Conservation (phyloP, 2,329 filamentous ascomycete species). For the Aspergillus pseudonomiae region DNA sequence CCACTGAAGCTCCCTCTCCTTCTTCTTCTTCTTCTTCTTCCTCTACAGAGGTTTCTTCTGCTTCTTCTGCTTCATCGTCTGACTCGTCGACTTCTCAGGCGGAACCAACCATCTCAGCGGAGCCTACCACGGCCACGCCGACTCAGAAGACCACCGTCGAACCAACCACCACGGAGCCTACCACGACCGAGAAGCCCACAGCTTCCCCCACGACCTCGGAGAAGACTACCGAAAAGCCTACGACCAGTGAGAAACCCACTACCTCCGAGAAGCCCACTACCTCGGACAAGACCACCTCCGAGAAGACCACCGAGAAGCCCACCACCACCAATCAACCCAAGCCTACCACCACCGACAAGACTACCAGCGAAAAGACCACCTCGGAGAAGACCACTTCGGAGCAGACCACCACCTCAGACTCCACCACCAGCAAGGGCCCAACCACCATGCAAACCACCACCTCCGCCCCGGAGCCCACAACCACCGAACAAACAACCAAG, state of each 20-base stretch:
- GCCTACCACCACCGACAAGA: not conserved
- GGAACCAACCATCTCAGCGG: slow-evolving; percentile 13
- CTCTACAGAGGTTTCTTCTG: not conserved
- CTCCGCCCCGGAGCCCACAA: slow-evolving; percentile 17
- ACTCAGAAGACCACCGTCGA: slow-evolving; percentile 14
- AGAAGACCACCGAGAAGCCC: slow-evolving; percentile 19
- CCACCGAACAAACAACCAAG: slow-evolving; percentile 24
- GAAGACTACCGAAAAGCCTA: slow-evolving; percentile 10
- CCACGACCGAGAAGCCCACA: slow-evolving; percentile 20
- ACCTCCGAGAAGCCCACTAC: slow-evolving; percentile 20
- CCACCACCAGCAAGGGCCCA: slow-evolving; percentile 23
- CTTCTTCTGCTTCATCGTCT: not conserved
- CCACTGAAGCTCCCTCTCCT: slow-evolving; percentile 1
- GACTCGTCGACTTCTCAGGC: slow-evolving; percentile 5
- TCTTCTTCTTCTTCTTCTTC: not conserved
- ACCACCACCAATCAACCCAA: slow-evolving; percentile 9
- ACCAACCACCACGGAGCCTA: slow-evolving; percentile 16
- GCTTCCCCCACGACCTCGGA: slow-evolving; percentile 10
- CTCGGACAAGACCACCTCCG: slow-evolving; percentile 12
- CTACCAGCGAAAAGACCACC: slow-evolving; percentile 9
- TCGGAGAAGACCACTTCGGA: slow-evolving; percentile 7
- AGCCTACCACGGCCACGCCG: slow-evolving; percentile 11
- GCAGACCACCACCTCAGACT: slow-evolving; percentile 23
- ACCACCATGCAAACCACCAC: slow-evolving; percentile 22
- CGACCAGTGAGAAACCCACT: slow-evolving; percentile 12